phyloP scores from a whole-genome alignment of 495 filamentous ascomycete species.

The Hypoxylon rickii region DNA sequence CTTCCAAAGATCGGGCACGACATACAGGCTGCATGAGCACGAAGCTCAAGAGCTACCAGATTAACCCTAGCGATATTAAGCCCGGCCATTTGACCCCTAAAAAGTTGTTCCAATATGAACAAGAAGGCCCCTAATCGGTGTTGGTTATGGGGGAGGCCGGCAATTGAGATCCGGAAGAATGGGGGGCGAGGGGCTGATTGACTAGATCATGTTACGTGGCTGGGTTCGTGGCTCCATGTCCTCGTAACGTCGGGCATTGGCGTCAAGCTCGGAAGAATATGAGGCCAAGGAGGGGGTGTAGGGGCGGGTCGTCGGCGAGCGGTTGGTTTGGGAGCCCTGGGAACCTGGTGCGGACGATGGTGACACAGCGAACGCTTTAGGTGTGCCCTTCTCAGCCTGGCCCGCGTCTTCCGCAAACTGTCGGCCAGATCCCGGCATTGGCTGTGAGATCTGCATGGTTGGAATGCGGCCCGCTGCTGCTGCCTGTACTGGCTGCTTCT shows the following conservation, averaged over 20 bases:
- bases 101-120: too few species aligned
- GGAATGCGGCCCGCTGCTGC: slow-evolving; percentile 11
- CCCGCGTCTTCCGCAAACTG: slow-evolving; percentile 37
- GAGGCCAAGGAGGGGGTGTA: slow-evolving; percentile 27
- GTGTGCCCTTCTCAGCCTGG: slow-evolving; percentile 17
- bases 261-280: slow-evolving; percentile 43
- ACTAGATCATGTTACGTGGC: slow-evolving; percentile 52
- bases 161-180: not conserved
- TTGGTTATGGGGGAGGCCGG: too few species aligned
- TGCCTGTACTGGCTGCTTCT: slow-evolving; percentile 12
- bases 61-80: not conserved
- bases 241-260: slow-evolving; percentile 51
- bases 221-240: slow-evolving; percentile 49
- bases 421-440: slow-evolving; percentile 44
- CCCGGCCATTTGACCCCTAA: too few species aligned
- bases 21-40: not conserved
- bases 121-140: too few species aligned
- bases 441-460: slow-evolving; percentile 48
- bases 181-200: not conserved
- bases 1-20: slow-evolving; percentile 5
- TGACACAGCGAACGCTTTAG: slow-evolving; percentile 23
- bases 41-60: not conserved
- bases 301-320: slow-evolving; percentile 16
- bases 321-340: not conserved
- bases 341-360: too few species aligned